These are phyloP conservation scores for Boeremia exigua DNA, from an alignment of 2,329 filamentous ascomycete genomes.

Conservation along the genomic window DNA sequence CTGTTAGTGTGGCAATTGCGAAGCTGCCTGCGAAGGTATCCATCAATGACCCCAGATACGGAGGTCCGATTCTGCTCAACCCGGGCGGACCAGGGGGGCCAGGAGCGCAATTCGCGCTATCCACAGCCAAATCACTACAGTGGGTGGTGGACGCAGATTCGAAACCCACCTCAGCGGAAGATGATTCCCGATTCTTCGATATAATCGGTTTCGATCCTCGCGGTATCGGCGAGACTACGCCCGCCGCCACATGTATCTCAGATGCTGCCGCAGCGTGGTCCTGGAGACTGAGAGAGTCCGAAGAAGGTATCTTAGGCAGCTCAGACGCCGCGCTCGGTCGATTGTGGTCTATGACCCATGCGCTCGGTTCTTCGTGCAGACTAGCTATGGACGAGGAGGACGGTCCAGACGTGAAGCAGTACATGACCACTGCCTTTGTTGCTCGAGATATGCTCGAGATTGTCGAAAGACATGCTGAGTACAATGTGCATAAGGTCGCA, in stretches of 20 bases:
- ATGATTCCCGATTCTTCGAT: slow-evolving; percentile 49
- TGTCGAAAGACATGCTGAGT: slow-evolving; percentile 52
- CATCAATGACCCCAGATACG: slow-evolving; percentile 47
- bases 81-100: slow-evolving; percentile 54
- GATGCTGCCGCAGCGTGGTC: slow-evolving; percentile 39
- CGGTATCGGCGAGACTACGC: slow-evolving; percentile 48
- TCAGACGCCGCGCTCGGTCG: slow-evolving; percentile 52
- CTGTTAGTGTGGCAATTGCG: slow-evolving; percentile 40
- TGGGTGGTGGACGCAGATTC: slow-evolving; percentile 36
- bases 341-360: slow-evolving; percentile 51
- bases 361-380: slow-evolving; percentile 41
- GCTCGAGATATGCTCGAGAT: slow-evolving; percentile 59
- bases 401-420: slow-evolving; percentile 49
- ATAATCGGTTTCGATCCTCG: slow-evolving; percentile 55
- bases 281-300: slow-evolving; percentile 46
- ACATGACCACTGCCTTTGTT: slow-evolving; percentile 55
- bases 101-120: slow-evolving; percentile 43
- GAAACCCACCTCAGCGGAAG: slow-evolving; percentile 10
- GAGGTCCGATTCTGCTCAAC: slow-evolving; percentile 52
- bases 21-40: slow-evolving; percentile 44
- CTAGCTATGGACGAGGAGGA: slow-evolving; percentile 29
- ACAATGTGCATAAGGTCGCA: slow-evolving; percentile 22
- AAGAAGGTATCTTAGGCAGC: slow-evolving; percentile 49
- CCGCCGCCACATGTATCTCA: slow-evolving; percentile 44
- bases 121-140: slow-evolving; percentile 32